These are phyloP conservation scores for rapeseed (Brassica napus) DNA, from an alignment of 345 rosid genomes.

Conservation along the genomic window Da-Ae NC_063442.1:6548501-6549000, in stretches of 20 bases:
- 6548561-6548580: slow-evolving; percentile 89
- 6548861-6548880: slow-evolving; percentile 4
- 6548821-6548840: slow-evolving; percentile 18
- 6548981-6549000: slow-evolving; percentile 13
- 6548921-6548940: slow-evolving; percentile 3
- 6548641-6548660: slow-evolving; percentile 83
- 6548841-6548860: slow-evolving; percentile 18
- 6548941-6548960: slow-evolving; percentile 27
- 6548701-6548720: slow-evolving; percentile 58
- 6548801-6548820: slow-evolving; percentile 30
- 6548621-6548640: slow-evolving; percentile 85
- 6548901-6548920: slow-evolving; percentile 24
- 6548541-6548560: slow-evolving; percentile 95
- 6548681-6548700: slow-evolving; percentile 91
- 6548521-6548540: slow-evolving; percentile 99
- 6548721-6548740: slow-evolving; percentile 42
- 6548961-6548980: slow-evolving; percentile 22
- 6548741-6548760: slow-evolving; percentile 47
- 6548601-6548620: slow-evolving; percentile 91
- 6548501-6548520: slow-evolving; percentile 98
- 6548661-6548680: slow-evolving; percentile 96
- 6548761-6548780: slow-evolving; percentile 43
- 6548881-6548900: slow-evolving; percentile 29
- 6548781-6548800: slow-evolving; percentile 56
- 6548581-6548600: slow-evolving; percentile 84